phyloP scores from a whole-genome alignment of 2,329 filamentous ascomycete genomes.

The Beauveria australis region DNA sequence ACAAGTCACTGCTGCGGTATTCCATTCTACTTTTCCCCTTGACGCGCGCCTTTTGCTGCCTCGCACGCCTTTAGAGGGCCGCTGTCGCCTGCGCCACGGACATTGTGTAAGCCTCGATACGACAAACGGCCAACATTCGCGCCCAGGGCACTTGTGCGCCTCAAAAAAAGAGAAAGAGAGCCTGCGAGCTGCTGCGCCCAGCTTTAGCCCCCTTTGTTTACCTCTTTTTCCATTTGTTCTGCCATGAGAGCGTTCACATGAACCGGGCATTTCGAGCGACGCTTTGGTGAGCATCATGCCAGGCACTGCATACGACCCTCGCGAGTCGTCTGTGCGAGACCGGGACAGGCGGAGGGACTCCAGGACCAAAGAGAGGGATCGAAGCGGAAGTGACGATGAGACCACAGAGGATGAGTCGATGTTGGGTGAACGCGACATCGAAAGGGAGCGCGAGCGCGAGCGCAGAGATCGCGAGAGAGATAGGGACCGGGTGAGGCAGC shows the following conservation, averaged over 20 bases:
- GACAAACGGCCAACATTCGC: background rate
- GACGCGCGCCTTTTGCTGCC: background rate
- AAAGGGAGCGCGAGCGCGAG: conserved; percentile 14
- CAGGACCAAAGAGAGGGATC: conserved; percentile 11
- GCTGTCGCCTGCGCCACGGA: conserved; percentile 5
- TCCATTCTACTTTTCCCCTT: background rate
- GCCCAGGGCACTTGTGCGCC: background rate
- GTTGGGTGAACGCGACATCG: conserved; percentile 12
- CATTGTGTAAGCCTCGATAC: conserved; percentile 2
- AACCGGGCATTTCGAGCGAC: background rate
- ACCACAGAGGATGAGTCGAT: background rate
- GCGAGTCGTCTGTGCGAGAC: conserved; percentile 10
- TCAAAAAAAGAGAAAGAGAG: background rate
- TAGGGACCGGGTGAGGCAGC: conserved; percentile 13
- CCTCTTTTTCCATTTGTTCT: background rate
- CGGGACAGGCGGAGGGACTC: conserved; percentile 13
- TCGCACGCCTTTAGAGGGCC: conserved; percentile 1
- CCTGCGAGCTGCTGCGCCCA: background rate
- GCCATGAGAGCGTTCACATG: background rate
- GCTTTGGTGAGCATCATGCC: conserved; percentile 3
- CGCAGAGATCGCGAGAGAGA: conserved; percentile 16
- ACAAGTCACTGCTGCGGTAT: background rate
- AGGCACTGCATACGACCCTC: background rate
- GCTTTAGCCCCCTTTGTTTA: background rate
- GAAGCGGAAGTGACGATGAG: conserved; percentile 5